phyloP scores from a whole-genome alignment of 352 stramenopile genomes.

The Phytophthora colocasiae region DNA sequence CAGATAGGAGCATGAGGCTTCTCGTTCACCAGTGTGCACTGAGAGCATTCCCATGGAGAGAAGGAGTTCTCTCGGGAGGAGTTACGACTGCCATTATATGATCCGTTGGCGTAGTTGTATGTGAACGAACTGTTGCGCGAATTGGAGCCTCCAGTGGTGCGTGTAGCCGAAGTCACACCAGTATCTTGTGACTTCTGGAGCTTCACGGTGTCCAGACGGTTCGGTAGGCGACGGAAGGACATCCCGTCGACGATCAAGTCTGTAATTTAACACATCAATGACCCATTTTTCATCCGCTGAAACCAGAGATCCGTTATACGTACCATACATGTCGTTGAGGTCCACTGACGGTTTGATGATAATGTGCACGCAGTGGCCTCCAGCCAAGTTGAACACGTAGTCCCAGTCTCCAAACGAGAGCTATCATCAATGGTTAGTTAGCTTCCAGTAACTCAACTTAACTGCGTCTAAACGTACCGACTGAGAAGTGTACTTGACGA shows the following conservation, averaged over 20 bases:
- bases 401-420: slow-evolving; percentile 87
- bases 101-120: slow-evolving; percentile 53
- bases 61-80: slow-evolving; percentile 66
- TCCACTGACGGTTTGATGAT: slow-evolving; percentile 88
- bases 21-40: slow-evolving; percentile 82
- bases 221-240: slow-evolving; percentile 79
- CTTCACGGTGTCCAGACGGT: slow-evolving; percentile 60
- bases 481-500: slow-evolving; percentile 81
- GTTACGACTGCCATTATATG: slow-evolving; percentile 33
- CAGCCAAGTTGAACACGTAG: slow-evolving; percentile 85
- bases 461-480: slow-evolving; percentile 44
- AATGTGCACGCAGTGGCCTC: slow-evolving; percentile 81
- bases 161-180: slow-evolving; percentile 36
- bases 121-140: slow-evolving; percentile 46
- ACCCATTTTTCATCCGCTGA: too few relatives aligned
- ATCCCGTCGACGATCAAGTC: slow-evolving; percentile 85
- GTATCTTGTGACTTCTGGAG: slow-evolving; percentile 38
- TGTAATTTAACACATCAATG: slow-evolving; percentile 12
- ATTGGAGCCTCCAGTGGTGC: slow-evolving; percentile 21
- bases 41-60: slow-evolving; percentile 71
- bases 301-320: slow-evolving; percentile 7
- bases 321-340: slow-evolving; percentile 90
- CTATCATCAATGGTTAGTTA: slow-evolving; percentile 24
- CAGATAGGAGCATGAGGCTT: slow-evolving; percentile 77
- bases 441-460: neutral